These are phyloP conservation scores for Coffea humblotiana DNA, from an alignment of 305 asterid species.

Conservation along the genomic window DNA sequence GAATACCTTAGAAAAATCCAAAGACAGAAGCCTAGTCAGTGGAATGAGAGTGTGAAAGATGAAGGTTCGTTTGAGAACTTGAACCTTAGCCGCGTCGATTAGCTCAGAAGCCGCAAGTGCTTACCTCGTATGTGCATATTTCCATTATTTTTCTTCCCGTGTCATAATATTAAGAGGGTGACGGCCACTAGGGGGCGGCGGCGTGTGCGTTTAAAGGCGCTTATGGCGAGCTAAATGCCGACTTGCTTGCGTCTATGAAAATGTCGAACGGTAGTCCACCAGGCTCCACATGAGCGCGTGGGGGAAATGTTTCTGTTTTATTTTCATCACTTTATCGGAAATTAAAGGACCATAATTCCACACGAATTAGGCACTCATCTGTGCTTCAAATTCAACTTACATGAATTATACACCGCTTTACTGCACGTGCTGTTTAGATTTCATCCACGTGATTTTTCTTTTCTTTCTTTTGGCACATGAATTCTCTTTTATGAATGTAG, in stretches of 20 bases:
- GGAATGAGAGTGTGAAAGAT: neutral
- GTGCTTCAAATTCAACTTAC: too few species aligned
- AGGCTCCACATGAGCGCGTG: neutral
- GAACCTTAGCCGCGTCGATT: neutral
- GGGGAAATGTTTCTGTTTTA: too few species aligned
- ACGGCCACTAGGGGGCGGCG: neutral
- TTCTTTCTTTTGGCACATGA: too few species aligned
- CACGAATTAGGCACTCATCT: too few species aligned
- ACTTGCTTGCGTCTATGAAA: neutral
- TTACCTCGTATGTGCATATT: neutral
- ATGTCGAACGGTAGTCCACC: neutral
- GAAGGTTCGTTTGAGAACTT: neutral
- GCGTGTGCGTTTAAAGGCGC: neutral
- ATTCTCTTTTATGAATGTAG: too few species aligned
- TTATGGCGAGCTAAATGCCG: neutral
- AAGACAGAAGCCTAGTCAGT: too few species aligned
- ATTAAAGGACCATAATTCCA: too few species aligned
- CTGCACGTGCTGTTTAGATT: too few species aligned
- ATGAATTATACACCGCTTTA: too few species aligned
- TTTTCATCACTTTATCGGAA: too few species aligned
- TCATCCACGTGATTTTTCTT: too few species aligned
- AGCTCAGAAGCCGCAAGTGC: neutral
- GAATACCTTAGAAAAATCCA: too few species aligned
- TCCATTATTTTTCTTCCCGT: neutral
- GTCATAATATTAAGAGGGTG: neutral